Conservation (phyloP, 2,329 filamentous ascomycete species). For the Monilinia vaccinii-corymbosi region DNA sequence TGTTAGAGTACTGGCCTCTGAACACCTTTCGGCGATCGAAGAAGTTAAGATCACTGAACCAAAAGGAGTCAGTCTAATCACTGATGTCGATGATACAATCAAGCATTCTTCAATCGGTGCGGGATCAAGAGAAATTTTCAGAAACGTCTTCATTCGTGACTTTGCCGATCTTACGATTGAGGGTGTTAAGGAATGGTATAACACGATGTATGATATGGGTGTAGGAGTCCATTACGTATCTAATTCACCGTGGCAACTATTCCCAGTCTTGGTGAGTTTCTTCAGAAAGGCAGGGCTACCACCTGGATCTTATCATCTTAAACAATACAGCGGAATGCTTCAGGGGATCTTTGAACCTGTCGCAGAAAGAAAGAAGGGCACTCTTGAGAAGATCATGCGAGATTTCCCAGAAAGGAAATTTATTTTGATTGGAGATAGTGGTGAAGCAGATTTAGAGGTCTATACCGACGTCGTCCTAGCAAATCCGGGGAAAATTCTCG, state of each 20-base stretch:
- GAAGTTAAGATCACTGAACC: slow-evolving; percentile 69
- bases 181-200: slow-evolving; percentile 88
- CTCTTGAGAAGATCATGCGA: slow-evolving; percentile 71
- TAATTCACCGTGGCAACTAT: slow-evolving; percentile 98
- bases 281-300: slow-evolving; percentile 76
- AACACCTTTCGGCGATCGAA: slow-evolving; percentile 73
- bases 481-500: slow-evolving; percentile 69
- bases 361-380: slow-evolving; percentile 85
- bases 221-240: slow-evolving; percentile 95
- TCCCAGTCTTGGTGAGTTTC: slow-evolving; percentile 77
- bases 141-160: slow-evolving; percentile 89
- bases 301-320: slow-evolving; percentile 83
- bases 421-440: slow-evolving; percentile 87
- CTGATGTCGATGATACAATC: slow-evolving; percentile 95
- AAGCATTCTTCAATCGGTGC: slow-evolving; percentile 87
- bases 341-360: slow-evolving; percentile 98
- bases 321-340: slow-evolving; percentile 93
- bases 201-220: slow-evolving; percentile 63
- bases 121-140: slow-evolving; percentile 88
- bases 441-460: slow-evolving; percentile 92
- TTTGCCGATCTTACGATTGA: slow-evolving; percentile 72
- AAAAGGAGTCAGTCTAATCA: slow-evolving; percentile 81
- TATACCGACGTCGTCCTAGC: slow-evolving; percentile 88
- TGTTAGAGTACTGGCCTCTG: slow-evolving; percentile 77
- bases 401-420: slow-evolving; percentile 90